A percentile compares a stretch with the other conserved stretches of the same genome.
These are phyloP conservation scores for Thelonectria blattea DNA, from an alignment of 2,329 filamentous ascomycete species.

Conservation along the genomic window DNA sequence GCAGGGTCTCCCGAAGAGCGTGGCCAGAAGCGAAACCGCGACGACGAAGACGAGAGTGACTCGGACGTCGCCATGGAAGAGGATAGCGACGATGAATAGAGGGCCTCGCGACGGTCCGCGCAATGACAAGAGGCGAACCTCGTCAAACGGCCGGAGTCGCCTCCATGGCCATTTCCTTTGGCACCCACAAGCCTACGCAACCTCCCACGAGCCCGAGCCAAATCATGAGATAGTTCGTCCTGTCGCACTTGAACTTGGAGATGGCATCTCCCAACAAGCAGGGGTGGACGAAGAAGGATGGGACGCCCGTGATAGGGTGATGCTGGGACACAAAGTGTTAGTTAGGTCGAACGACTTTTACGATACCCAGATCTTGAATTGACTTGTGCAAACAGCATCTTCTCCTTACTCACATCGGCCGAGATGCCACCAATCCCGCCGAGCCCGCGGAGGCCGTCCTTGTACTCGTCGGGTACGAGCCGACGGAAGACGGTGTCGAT, in stretches of 20 bases:
- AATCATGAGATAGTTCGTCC: conserved; percentile 77
- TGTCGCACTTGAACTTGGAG: conserved; percentile 65
- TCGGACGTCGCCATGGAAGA: conserved; percentile 73
- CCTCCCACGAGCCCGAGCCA: conserved; percentile 91
- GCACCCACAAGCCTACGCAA: conserved; percentile 79
- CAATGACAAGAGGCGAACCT: conserved; percentile 25
- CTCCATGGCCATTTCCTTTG: conserved; percentile 66
- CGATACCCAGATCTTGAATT: conserved; percentile 40
- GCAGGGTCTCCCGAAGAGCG: conserved; percentile 60
- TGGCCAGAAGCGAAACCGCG: conserved; percentile 74
- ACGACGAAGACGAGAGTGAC: conserved; percentile 70
- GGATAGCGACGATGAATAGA: conserved; percentile 74
- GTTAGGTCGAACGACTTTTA: conserved; percentile 44
- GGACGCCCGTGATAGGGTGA: conserved; percentile 79
- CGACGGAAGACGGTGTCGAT: conserved; percentile 74
- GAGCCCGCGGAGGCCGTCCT: conserved; percentile 62
- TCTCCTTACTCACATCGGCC: conserved; percentile 67
- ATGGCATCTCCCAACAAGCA: conserved; percentile 88
- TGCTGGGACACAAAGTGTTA: conserved; percentile 62
- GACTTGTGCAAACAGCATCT: conserved; percentile 39
- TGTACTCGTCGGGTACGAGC: conserved; percentile 72
- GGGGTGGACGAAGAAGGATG: conserved; percentile 90
- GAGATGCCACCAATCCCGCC: conserved; percentile 77
- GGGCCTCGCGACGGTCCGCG: conserved; percentile 27
- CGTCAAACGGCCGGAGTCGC: conserved; percentile 15